Evolutionary conservation across 1,139 yeast genomes (phyloP), one percentile per base, ranked within the genome.

Genomic region (Meyerozyma elateridarum): DNA sequence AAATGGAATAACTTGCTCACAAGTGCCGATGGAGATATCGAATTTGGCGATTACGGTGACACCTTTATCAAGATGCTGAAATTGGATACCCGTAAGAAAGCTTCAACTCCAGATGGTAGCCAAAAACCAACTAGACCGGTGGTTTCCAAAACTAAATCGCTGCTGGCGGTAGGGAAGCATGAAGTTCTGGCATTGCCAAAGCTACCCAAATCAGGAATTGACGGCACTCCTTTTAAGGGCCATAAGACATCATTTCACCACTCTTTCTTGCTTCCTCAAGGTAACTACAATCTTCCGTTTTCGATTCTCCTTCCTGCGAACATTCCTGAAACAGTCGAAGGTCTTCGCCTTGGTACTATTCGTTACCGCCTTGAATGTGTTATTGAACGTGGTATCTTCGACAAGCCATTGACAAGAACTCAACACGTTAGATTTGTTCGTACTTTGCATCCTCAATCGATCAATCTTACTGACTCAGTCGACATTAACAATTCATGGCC

Each of bases 211-310:
- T 54, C 62, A 39, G 73, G 73, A 1, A 46, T 63, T 8, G 73
- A 66, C 41, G 73, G 73, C 4, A 68, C 74, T 4, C 73, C 73
- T 4, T 65, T 63, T 37, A 53, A 53, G 28, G 48, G 52, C 31
- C 36, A 30, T 5, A 39, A 38, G 12, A 44, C 49, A 2, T 48
- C 55, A 7, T 38, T 46, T 8, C 46, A 46, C 31, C 60, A 52
- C 44, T 60, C 64, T n/a, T 77, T 70, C 45, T 53, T 69, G 9
- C 56, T 81, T 19, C 80, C 80, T 0, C 64, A 69, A 36, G 89
- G 89, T 0, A 79, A 79, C 47, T 81, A 81, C 46, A 76, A 73
- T 40, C 52, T 82, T 22, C 89, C 89, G 0, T 82, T 81, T 49
- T 56, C 54, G 22, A 62, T 73, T 5, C 55, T 58, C 12, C 51